phyloP scores from a whole-genome alignment of 2,329 filamentous ascomycete genomes.

The Ophiostoma sp. region DNA sequence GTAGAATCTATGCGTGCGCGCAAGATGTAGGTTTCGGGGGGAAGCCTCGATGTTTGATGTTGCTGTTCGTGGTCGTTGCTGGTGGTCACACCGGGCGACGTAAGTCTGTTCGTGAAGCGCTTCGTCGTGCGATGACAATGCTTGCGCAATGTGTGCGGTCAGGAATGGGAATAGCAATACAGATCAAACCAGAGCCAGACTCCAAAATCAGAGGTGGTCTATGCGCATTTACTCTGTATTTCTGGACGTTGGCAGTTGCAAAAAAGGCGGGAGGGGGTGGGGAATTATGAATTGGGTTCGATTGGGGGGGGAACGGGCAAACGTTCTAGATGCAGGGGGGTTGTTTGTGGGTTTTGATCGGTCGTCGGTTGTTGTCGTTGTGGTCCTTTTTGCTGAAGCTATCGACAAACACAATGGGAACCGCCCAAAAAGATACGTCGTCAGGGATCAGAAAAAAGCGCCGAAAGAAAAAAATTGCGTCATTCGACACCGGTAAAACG shows the following conservation, averaged over 20 bases:
- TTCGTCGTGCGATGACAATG: background rate
- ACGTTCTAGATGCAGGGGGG: background rate
- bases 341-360: background rate
- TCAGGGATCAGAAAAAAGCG: background rate
- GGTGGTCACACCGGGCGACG: background rate
- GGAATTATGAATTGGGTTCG: conserved; percentile 3
- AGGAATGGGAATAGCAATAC: background rate
- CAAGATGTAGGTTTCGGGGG: background rate
- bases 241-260: background rate
- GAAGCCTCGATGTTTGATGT: background rate
- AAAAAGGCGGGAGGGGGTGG: background rate
- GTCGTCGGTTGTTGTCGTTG: background rate
- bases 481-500: background rate
- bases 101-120: background rate
- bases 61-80: background rate
- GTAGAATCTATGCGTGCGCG: background rate
- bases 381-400: background rate
- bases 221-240: background rate
- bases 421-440: background rate
- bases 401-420: background rate
- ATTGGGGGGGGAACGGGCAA: background rate
- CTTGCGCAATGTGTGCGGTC: background rate
- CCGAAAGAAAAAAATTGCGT: background rate
- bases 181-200: background rate
- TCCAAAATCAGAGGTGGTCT: background rate